phyloP scores from a whole-genome alignment of 306 rosid species.

The Leucaena leucocephala region DNA sequence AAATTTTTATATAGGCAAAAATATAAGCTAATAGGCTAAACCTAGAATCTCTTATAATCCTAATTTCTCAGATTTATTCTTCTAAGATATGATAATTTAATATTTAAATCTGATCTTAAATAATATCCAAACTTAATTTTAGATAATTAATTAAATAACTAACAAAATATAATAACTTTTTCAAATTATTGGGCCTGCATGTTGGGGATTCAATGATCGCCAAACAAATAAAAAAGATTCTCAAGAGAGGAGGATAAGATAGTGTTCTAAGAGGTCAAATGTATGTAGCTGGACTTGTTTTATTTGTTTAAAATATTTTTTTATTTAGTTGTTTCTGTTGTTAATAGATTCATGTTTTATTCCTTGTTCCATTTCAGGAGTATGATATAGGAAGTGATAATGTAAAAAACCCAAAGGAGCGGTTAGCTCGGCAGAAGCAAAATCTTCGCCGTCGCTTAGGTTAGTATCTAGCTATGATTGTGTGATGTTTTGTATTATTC shows the following conservation, averaged over 20 bases:
- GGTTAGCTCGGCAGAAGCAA: conserved; percentile 93
- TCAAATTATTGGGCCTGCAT: not conserved
- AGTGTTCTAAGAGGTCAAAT: not conserved
- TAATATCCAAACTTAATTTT: no score
- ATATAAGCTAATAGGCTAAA: no score
- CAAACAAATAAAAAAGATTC: not conserved
- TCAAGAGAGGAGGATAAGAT: not conserved
- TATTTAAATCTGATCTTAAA: no score
- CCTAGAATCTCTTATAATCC: no score
- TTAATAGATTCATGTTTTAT: conserved; percentile 11
- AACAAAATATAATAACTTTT: no score
- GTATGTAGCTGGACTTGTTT: not conserved
- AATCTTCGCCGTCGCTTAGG: conserved; percentile 92
- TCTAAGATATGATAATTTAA: no score
- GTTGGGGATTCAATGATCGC: not conserved
- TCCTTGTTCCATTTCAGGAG: conserved; percentile 65
- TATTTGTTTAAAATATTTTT: not conserved
- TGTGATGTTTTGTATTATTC: not conserved
- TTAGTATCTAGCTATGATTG: conserved; percentile 37
- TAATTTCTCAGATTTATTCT: no score
- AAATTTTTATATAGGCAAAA: no score
- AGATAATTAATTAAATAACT: no score
- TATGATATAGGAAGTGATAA: conserved; percentile 77
- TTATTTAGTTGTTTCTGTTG: conserved; percentile 10
- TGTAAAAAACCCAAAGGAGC: conserved; percentile 78